Percentiles rank a stretch among this genome's conserved stretches.
Evolutionary conservation across 2,329 filamentous ascomycete species (phyloP).

Genomic region (Rasamsonia emersonii): DNA sequence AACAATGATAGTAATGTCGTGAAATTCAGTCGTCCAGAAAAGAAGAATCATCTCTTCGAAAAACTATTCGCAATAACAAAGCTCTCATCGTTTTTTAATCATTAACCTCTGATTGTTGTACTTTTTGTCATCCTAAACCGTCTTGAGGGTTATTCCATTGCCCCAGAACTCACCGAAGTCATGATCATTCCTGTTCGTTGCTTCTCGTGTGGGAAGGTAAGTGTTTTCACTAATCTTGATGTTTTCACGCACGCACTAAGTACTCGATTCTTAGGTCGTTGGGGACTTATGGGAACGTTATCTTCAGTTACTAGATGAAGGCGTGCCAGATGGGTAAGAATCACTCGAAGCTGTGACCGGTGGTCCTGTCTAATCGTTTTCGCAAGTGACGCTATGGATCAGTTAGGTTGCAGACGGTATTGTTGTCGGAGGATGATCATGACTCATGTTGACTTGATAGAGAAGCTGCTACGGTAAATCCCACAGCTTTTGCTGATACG

Average conservation of each 20-base stretch:
- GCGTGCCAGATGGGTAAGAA: conserved; percentile 63
- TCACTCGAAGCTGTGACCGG: conserved; percentile 5
- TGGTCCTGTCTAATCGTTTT: conserved; percentile 11
- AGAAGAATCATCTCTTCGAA: too few relatives aligned
- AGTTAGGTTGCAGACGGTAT: conserved; percentile 87
- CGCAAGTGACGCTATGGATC: conserved; percentile 97
- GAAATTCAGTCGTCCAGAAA: too few relatives aligned
- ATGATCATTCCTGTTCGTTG: conserved; percentile 99
- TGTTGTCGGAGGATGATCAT: conserved; percentile 99
- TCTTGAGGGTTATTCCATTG: too few relatives aligned
- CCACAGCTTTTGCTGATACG: conserved; percentile 1
- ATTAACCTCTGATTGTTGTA: too few relatives aligned
- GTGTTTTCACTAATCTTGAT: conserved; percentile 6
- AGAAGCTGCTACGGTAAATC: conserved; percentile 87
- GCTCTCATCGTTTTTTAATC: too few relatives aligned
- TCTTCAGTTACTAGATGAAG: conserved; percentile 74
- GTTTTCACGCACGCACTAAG: conserved; percentile 9
- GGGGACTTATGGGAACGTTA: conserved; percentile 98
- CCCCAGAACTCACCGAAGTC: too few relatives aligned
- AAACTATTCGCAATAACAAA: too few relatives aligned
- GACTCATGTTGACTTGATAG: conserved; percentile 97
- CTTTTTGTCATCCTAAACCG: too few relatives aligned
- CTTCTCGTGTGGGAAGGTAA: conserved; percentile 97
- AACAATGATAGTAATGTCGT: too few relatives aligned
- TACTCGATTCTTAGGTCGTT: conserved; percentile 58